These are phyloP conservation scores for Penicillium sp. DNA, from an alignment of 2,329 filamentous ascomycete species.

Conservation along the genomic window DNA sequence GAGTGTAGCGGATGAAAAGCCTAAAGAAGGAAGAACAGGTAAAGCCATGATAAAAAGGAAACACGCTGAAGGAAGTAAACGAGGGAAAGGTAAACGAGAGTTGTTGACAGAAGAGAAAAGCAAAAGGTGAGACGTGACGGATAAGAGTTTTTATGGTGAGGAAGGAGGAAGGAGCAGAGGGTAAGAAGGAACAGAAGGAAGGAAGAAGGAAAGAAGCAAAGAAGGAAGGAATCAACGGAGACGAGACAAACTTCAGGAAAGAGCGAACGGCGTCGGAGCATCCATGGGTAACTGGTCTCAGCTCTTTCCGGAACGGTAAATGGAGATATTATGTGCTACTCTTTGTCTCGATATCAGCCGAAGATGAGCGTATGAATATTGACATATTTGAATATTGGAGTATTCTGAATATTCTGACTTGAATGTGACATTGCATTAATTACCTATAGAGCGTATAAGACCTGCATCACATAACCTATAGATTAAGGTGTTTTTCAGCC, in stretches of 20 bases:
- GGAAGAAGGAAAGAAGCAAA: no score
- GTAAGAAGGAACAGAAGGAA: neutral
- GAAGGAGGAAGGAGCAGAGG: neutral
- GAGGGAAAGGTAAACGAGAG: neutral
- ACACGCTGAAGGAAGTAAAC: neutral
- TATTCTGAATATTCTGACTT: neutral
- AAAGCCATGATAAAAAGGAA: neutral
- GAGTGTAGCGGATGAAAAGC: neutral
- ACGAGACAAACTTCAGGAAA: neutral
- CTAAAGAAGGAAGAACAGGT: conserved; percentile 2
- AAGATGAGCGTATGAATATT: neutral
- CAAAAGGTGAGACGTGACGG: neutral
- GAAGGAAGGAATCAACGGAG: no score
- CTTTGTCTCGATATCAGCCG: neutral
- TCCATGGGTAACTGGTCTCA: neutral
- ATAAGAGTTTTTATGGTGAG: neutral
- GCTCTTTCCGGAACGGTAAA: neutral
- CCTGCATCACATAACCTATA: neutral
- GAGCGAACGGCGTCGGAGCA: neutral
- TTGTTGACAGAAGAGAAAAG: neutral
- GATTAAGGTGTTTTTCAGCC: neutral
- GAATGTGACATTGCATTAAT: neutral
- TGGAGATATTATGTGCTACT: neutral
- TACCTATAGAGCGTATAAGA: neutral
- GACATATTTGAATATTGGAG: neutral